Evolutionary conservation across 441 rosid genomes (phyloP).

Genomic region (Gossypium trilobum): DNA sequence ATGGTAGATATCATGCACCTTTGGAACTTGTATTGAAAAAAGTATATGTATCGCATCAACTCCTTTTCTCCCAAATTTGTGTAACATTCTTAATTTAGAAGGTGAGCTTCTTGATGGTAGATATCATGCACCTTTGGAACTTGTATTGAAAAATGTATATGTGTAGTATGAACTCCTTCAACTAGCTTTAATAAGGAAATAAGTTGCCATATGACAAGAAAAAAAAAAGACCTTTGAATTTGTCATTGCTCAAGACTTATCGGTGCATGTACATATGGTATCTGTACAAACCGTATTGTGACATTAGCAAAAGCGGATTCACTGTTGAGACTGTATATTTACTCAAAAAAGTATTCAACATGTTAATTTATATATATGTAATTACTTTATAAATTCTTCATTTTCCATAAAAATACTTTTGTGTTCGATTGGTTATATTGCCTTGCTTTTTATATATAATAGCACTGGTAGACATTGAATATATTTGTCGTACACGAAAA

Average conservation of each 20-base stretch:
- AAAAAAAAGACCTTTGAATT: background rate
- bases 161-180: background rate
- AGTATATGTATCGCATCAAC: background rate
- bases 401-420: background rate
- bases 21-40: background rate
- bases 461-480: background rate
- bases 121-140: background rate
- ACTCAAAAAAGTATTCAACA: background rate
- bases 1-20: background rate
- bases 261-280: background rate
- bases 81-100: background rate
- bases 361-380: background rate
- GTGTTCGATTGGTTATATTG: conserved; percentile 1
- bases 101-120: conserved; percentile 2
- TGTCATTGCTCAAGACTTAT: background rate
- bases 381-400: background rate
- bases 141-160: background rate
- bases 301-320: background rate
- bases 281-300: background rate
- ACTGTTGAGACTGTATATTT: background rate
- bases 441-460: conserved; percentile 1
- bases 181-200: background rate
- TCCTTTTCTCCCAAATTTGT: background rate
- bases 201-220: background rate
- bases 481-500: background rate